phyloP scores from a whole-genome alignment of 2,329 filamentous ascomycete genomes.

The Aspergillus udagawae region DNA sequence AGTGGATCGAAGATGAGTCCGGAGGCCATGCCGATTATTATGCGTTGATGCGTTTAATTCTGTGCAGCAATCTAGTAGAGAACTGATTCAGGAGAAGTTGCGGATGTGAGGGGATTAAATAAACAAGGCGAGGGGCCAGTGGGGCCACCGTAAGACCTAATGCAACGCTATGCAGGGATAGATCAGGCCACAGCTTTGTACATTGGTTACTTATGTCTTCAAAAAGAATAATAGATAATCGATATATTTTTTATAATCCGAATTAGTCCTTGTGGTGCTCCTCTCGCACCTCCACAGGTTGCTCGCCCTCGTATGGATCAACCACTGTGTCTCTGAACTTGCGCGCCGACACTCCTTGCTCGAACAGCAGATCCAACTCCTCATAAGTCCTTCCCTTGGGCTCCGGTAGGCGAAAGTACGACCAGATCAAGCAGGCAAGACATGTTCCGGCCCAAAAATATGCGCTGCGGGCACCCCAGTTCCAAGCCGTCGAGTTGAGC shows the following conservation, averaged over 20 bases:
- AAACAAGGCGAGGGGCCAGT: neutral
- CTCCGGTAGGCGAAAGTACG: conserved; percentile 44
- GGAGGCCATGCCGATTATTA: conserved; percentile 8
- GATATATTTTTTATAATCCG: neutral
- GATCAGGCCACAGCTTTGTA: neutral
- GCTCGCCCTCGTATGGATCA: conserved; percentile 21
- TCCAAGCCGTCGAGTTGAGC: conserved; percentile 26
- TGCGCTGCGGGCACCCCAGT: conserved; percentile 34
- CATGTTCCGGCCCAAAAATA: conserved; percentile 43
- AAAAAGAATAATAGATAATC: no score
- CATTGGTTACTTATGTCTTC: neutral
- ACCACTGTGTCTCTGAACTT: conserved; percentile 35
- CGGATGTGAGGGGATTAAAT: neutral
- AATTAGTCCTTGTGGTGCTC: neutral
- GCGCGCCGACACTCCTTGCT: conserved; percentile 34
- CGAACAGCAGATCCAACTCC: conserved; percentile 44
- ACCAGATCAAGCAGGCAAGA: conserved; percentile 37
- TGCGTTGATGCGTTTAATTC: no score
- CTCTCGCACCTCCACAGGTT: conserved; percentile 1
- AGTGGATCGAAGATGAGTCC: conserved; percentile 16
- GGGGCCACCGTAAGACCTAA: neutral
- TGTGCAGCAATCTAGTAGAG: no score
- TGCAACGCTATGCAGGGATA: neutral
- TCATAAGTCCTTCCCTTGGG: conserved; percentile 40
- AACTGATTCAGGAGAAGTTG: neutral